phyloP scores from a whole-genome alignment of 2,329 filamentous ascomycete species.

The Teratosphaeria nubilosa region DNA sequence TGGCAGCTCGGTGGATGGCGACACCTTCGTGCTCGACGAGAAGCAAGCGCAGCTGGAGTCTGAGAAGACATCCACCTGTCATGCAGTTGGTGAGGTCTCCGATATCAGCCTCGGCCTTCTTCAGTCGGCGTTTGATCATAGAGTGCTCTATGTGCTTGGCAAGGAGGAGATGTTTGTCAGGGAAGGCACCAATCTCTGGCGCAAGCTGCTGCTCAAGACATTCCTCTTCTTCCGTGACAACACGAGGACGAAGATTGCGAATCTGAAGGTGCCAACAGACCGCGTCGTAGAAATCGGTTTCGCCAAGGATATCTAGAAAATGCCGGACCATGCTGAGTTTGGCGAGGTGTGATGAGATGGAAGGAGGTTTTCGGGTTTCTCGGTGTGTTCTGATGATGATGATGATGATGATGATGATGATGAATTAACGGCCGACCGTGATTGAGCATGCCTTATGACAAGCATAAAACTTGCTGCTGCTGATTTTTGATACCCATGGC shows the following conservation, averaged over 20 bases:
- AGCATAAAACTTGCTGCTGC: background rate
- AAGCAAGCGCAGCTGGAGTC: background rate
- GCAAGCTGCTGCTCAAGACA: constrained; percentile 39
- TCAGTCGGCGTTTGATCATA: constrained; percentile 34
- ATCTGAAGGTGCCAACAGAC: constrained; percentile 49
- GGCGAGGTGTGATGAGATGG: background rate
- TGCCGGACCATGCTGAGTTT: background rate
- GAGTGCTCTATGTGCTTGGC: constrained; percentile 46
- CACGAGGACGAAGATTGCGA: constrained; percentile 55
- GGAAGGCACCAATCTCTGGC: constrained; percentile 30
- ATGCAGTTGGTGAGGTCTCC: background rate
- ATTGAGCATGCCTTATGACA: background rate
- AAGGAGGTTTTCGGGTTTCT: background rate
- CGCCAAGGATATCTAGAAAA: constrained; percentile 42
- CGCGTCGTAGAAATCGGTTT: constrained; percentile 59
- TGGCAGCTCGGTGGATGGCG: background rate
- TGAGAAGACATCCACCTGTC: background rate
- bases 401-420: background rate
- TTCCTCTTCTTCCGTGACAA: constrained; percentile 60
- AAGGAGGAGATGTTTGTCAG: constrained; percentile 51
- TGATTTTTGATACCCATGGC: background rate
- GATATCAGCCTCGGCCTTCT: constrained; percentile 20
- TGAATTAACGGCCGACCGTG: background rate
- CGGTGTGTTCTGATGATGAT: background rate
- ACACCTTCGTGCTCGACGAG: background rate